Evolutionary conservation across 768 basidiomycete species (phyloP).

Genomic region (Mycena latifolia): DNA sequence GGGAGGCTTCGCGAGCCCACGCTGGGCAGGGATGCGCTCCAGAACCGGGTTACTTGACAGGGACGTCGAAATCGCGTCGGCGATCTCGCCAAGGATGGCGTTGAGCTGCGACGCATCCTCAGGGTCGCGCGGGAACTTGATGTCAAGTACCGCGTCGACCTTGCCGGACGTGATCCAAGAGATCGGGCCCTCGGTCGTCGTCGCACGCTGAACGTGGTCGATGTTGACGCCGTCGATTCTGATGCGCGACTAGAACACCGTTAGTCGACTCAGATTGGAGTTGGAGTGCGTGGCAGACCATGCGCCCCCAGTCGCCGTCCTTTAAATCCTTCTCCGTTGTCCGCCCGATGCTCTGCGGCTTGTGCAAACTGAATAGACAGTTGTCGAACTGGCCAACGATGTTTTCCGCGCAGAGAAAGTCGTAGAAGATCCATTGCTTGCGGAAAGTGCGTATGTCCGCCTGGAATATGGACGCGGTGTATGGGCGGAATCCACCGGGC

Average conservation of each 20-base stretch:
- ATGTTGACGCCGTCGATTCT: constrained; percentile 97
- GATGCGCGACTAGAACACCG: constrained; percentile 80
- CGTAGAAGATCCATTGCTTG: constrained; percentile 96
- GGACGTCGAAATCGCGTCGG: constrained; percentile 85
- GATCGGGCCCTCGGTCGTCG: constrained; percentile 87
- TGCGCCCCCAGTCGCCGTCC: constrained; percentile 87
- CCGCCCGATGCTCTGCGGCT: constrained; percentile 94
- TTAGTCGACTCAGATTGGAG: neutral
- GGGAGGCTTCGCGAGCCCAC: constrained; percentile 88
- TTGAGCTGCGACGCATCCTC: constrained; percentile 78
- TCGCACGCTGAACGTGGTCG: constrained; percentile 91
- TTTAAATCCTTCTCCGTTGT: constrained; percentile 89
- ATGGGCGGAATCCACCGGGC: constrained; percentile 92
- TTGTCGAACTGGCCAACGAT: constrained; percentile 99
- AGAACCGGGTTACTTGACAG: constrained; percentile 51
- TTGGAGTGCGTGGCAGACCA: constrained; percentile 68
- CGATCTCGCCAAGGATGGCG: constrained; percentile 89
- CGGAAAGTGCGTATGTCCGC: constrained; percentile 88
- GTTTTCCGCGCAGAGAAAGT: constrained; percentile 93
- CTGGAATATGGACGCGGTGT: constrained; percentile 92
- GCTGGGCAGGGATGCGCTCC: constrained; percentile 84
- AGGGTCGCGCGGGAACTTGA: constrained; percentile 93
- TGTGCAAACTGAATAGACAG: constrained; percentile 95
- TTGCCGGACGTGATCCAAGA: constrained; percentile 99
- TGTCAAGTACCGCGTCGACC: constrained; percentile 96